Base-by-base conservation (phyloP, 108 stramenopile genomes). In the Pseudonitzschia pungens region DNA sequence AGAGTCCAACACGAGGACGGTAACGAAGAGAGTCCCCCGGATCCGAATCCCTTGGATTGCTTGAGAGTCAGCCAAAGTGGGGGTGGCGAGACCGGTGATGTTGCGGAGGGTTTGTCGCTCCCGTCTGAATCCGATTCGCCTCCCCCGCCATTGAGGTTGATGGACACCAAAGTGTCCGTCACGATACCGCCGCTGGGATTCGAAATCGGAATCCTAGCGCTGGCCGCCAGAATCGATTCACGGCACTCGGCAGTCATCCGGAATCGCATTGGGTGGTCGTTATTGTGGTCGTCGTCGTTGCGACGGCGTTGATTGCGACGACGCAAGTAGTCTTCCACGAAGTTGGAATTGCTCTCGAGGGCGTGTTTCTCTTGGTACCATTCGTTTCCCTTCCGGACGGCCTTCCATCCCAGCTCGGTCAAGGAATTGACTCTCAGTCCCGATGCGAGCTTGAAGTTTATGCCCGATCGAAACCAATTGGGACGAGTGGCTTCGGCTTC, bases 31-130 rank as follows among this genome's bases (percentile, higher is more conserved):
- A 22, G n/a, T 20, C 21, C 5, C 20, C n/a, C 29, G 5, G 0
- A 9, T 70, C 31, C 28, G 54, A 4, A 20, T 9, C 29, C 24
- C 24, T 16, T 40, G 20, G 43, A 45, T 71, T 78, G 77, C 67
- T 78, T 78, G 41, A 78, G 33, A 18, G 71, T 78, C 67, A 78
- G 28, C 77, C 77, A 78, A 9, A 78, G 51, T 14, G 77, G 71
- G 9, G 77, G 50, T 42, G 58, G 43, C 7, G 7, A 45, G 22
- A 55, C 3, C 36, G 36, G 36, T 36, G 6, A 36, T 36, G 36
- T 6, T 36, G 6, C 36, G 21, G 58, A 12, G 15, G 71, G 21
- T 5, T 16, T 26, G 6, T 1, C 15, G 22, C 20, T 22, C 10
- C 8, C 1, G 42, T 72, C 43, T 29, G 22, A 50, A 31, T 31